A percentile compares a stretch with the other conserved stretches of the same genome.
Conservation (phyloP, 2,329 filamentous ascomycete species). For the Aspergillus jensenii region DNA sequence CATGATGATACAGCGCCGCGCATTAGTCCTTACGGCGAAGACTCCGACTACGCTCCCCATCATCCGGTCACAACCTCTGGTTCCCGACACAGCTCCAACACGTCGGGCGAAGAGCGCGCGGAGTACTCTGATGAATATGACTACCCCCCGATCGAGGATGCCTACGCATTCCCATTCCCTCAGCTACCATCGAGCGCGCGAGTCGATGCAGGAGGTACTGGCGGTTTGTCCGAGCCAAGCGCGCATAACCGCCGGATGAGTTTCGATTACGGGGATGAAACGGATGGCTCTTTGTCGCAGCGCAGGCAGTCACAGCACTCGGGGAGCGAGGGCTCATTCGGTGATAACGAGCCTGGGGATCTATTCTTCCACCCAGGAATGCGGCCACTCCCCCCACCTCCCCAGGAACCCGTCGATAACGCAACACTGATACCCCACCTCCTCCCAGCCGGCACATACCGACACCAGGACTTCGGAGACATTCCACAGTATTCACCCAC, state of each 20-base stretch:
- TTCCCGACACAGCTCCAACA: constrained; percentile 29
- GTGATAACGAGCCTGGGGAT: constrained; percentile 79
- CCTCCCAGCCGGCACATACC: constrained; percentile 61
- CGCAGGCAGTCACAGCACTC: constrained; percentile 47
- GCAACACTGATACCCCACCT: constrained; percentile 46
- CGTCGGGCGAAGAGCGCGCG: constrained; percentile 24
- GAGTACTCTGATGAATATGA: constrained; percentile 36
- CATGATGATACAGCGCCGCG: constrained; percentile 52
- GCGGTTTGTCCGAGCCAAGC: constrained; percentile 76
- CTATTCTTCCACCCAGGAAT: constrained; percentile 92
- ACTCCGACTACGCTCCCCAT: constrained; percentile 9
- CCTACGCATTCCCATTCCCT: constrained; percentile 59
- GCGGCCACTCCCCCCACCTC: constrained; percentile 62
- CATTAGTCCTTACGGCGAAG: constrained; percentile 21
- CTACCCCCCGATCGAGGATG: constrained; percentile 45
- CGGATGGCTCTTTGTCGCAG: constrained; percentile 63
- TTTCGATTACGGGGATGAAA: constrained; percentile 91
- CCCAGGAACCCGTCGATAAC: constrained; percentile 56
- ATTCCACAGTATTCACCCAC: constrained; percentile 39
- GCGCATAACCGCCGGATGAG: constrained; percentile 67
- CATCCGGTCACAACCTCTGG: constrained; percentile 22
- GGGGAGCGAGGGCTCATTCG: constrained; percentile 63
- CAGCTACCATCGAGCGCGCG: constrained; percentile 61
- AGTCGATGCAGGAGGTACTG: constrained; percentile 87
- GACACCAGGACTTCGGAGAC: constrained; percentile 47